Base-by-base conservation (phyloP, 179 eudicot genomes). In the Actinidia polygama region DNA sequence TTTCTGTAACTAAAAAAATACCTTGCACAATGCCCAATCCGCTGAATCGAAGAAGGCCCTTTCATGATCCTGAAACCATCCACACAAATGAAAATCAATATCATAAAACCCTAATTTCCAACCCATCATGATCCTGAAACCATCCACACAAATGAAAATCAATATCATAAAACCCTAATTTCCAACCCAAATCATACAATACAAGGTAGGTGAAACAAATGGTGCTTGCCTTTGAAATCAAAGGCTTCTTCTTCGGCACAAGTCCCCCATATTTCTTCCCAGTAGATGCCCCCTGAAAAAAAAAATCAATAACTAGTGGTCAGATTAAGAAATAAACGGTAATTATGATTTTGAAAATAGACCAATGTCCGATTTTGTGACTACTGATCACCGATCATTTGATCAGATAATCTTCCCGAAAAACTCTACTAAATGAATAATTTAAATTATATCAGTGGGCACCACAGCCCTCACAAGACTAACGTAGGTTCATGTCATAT, bases 1-100 rank as follows among this genome's bases (percentile, higher is more conserved):
- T 51, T 51, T 44, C 26, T 36, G n/a, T n/a, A n/a, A n/a, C n/a
- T n/a, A 14, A 44, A 61, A 0, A 49, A 40, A 24, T 89, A 95
- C 98, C 98, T 95, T 95, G 86, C 91, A 89, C 79, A 95, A 89
- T 78, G 96, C 98, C 98, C 98, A 95, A 80, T 95, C 98, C 10
- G 98, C 98, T 54, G 98, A 95, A 88, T 94, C 96, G 85, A 95
- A 95, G 86, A 95, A 95, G 72, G 98, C 98, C 15, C 98, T 89
- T 55, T 91, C 93, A 84, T 92, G 95, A 78, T 92, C 94, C 98
- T 95, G 89, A 64, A 79, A 55, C 64, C 7, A 80, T 72, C 11
- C 24, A 76, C 5, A 63, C 76, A 80, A 66, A 3, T n/a, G 18
- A 55, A 26, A 53, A 7, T 54, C 1, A 26, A 26, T 21, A 26